These are phyloP conservation scores for Candida nanaspora DNA, from an alignment of 805 yeast genomes.

Conservation along the genomic window DNA sequence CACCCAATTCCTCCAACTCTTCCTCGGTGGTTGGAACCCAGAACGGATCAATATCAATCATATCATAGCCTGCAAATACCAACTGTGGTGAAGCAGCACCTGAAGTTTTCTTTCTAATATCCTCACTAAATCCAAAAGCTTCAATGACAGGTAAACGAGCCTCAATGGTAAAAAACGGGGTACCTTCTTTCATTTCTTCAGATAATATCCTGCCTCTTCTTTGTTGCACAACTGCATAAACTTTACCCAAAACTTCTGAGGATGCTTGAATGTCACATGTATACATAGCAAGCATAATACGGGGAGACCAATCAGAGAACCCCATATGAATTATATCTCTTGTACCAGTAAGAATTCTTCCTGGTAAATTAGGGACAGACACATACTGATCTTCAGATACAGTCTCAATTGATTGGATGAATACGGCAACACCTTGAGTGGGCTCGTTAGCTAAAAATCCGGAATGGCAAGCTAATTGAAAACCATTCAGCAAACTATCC, in stretches of 20 bases:
- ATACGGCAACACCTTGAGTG: slow-evolving; percentile 69
- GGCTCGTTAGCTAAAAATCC: slow-evolving; percentile 92
- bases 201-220: slow-evolving; percentile 78
- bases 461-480: slow-evolving; percentile 69
- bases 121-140: slow-evolving; percentile 95
- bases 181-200: slow-evolving; percentile 97
- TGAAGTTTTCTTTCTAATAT: slow-evolving; percentile 83
- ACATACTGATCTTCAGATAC: slow-evolving; percentile 21
- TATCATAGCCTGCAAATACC: slow-evolving; percentile 81
- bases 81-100: slow-evolving; percentile 98
- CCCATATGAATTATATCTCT: slow-evolving; percentile 67
- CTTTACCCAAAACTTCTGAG: slow-evolving; percentile 90
- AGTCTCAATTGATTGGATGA: slow-evolving; percentile 33
- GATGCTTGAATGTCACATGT: slow-evolving; percentile 93
- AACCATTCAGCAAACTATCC: slow-evolving; percentile 70
- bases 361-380: slow-evolving; percentile 44
- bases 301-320: slow-evolving; percentile 77
- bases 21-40: slow-evolving; percentile 99
- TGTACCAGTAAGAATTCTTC: slow-evolving; percentile 66
- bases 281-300: slow-evolving; percentile 88
- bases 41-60: slow-evolving; percentile 88
- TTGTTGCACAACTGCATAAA: slow-evolving; percentile 86
- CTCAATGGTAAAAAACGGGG: slow-evolving; percentile 85
- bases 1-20: slow-evolving; percentile 90
- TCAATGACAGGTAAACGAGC: slow-evolving; percentile 90